Conservation (phyloP, 495 filamentous ascomycete species). For the Bryoglossum gracile region DNA sequence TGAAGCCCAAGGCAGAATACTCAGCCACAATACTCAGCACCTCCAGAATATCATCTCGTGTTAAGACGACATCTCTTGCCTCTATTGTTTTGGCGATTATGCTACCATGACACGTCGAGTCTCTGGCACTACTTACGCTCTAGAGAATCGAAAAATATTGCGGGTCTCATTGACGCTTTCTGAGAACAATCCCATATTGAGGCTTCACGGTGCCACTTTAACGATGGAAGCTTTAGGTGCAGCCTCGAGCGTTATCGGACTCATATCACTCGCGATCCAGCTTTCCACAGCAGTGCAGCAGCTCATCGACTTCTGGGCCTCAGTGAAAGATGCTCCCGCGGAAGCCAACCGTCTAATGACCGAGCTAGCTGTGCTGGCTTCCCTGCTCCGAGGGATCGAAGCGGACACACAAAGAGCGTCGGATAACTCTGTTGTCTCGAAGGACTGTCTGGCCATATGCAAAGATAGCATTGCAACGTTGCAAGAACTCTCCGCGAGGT, state of each 20-base stretch:
- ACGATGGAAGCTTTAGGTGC: constrained; percentile 2
- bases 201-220: no score
- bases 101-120: no score
- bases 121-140: no score
- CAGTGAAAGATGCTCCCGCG: not conserved
- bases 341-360: not conserved
- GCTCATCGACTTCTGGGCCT: constrained; percentile 5
- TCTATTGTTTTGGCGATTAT: no score
- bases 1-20: no score
- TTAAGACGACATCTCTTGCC: no score
- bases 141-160: no score
- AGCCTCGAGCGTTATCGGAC: not conserved
- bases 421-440: not conserved
- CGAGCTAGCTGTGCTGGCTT: not conserved
- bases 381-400: not conserved
- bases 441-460: not conserved
- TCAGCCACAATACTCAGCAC: no score
- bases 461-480: not conserved
- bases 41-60: no score
- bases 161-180: no score
- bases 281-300: not conserved
- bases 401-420: not conserved
- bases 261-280: not conserved
- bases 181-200: no score
- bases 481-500: not conserved